A percentile compares a stretch with the other conserved stretches of the same genome.
Conservation (phyloP, 495 filamentous ascomycete genomes). For the Penicillium alfredii region DNA sequence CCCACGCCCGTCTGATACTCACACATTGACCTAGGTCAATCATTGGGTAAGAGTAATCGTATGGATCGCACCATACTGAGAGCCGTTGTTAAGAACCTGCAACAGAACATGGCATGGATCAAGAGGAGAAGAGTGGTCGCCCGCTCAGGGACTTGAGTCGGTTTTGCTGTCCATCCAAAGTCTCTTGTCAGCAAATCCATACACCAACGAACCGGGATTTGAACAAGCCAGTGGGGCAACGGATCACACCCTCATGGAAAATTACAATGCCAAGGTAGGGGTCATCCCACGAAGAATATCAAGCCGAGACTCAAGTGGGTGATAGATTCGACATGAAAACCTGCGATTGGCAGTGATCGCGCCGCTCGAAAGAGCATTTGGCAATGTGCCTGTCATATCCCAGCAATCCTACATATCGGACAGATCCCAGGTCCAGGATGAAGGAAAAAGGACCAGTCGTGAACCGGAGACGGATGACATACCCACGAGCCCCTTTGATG, state of each 20-base stretch:
- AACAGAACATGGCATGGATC: constrained; percentile 90
- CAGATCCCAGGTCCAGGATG: too few relatives aligned
- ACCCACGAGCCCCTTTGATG: constrained; percentile 73
- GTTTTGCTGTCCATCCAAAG: constrained; percentile 94
- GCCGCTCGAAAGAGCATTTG: constrained; percentile 76
- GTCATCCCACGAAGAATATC: not conserved
- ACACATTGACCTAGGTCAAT: constrained; percentile 61
- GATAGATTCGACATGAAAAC: constrained; percentile 87
- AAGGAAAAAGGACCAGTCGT: too few relatives aligned
- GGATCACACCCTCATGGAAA: constrained; percentile 63
- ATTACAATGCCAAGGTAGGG: constrained; percentile 83
- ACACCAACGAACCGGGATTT: constrained; percentile 93
- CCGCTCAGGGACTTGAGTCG: constrained; percentile 91
- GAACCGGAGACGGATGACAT: too few relatives aligned
- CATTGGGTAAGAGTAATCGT: constrained; percentile 56
- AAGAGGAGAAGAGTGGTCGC: constrained; percentile 88
- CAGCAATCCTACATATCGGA: too few relatives aligned
- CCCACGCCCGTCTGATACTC: constrained; percentile 4
- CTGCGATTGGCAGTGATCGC: constrained; percentile 81
- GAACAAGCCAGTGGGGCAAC: constrained; percentile 68
- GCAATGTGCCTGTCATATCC: too few relatives aligned
- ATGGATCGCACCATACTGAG: not conserved
- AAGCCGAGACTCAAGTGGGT: too few relatives aligned
- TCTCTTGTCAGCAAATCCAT: constrained; percentile 88
- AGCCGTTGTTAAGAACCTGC: constrained; percentile 14